These are phyloP conservation scores for Hymenoscyphus occultus DNA, from an alignment of 2,329 filamentous ascomycete species.

Conservation along the genomic window DNA sequence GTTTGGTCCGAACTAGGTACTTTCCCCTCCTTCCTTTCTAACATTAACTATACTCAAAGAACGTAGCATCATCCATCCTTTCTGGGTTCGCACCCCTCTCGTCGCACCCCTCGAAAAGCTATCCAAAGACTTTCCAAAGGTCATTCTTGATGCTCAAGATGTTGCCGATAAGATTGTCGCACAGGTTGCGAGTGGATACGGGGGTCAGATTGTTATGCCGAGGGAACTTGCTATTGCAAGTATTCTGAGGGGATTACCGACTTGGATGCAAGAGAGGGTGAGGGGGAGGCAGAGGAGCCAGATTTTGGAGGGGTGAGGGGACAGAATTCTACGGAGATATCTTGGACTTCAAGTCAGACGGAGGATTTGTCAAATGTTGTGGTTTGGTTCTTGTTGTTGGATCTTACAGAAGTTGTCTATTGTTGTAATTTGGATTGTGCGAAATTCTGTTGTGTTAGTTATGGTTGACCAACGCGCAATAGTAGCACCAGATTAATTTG, in stretches of 20 bases:
- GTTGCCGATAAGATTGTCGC: constrained; percentile 62
- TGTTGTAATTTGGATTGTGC: no score
- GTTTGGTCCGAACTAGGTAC: constrained; percentile 58
- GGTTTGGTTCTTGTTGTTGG: no score
- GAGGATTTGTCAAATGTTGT: no score
- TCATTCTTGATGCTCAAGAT: constrained; percentile 55
- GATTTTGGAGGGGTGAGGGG: not conserved
- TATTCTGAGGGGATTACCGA: constrained; percentile 2
- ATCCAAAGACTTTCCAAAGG: constrained; percentile 49
- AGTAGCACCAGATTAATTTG: no score
- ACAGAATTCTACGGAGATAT: not conserved
- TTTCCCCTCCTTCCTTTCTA: not conserved
- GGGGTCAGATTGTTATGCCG: constrained; percentile 56
- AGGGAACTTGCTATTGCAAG: not conserved
- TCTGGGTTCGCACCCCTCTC: constrained; percentile 58
- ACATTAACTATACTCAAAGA: not conserved
- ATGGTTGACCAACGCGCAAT: no score
- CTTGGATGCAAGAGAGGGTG: constrained; percentile 8
- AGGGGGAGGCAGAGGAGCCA: not conserved
- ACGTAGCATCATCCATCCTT: constrained; percentile 53
- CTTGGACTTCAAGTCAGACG: not conserved
- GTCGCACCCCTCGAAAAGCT: constrained; percentile 44
- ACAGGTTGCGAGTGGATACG: constrained; percentile 56
- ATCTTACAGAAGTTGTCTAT: no score
- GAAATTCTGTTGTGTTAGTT: no score